Conservation (phyloP, 768 basidiomycete species). For the Calocybe gangraenosa region DNA sequence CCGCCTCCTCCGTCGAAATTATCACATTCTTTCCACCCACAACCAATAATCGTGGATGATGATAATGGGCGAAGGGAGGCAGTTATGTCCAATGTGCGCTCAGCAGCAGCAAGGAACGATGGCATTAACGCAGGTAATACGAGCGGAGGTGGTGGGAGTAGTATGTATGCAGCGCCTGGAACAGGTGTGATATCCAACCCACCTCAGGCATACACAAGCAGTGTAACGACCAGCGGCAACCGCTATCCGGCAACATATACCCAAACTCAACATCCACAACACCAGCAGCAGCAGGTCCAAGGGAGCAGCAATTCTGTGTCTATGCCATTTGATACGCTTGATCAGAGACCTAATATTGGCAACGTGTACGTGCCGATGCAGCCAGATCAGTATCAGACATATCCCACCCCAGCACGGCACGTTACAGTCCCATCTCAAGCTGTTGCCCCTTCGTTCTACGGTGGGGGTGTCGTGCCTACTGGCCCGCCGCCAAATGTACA, state of each 20-base stretch:
- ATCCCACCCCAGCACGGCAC: conserved; percentile 41
- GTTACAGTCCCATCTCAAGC: conserved; percentile 48
- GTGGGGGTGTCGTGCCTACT: conserved; percentile 49
- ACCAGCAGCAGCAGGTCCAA: conserved; percentile 34
- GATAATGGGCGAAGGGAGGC: conserved; percentile 54
- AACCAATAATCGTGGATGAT: conserved; percentile 64
- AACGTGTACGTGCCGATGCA: conserved; percentile 80
- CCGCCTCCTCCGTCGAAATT: conserved; percentile 63
- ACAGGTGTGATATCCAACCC: conserved; percentile 67
- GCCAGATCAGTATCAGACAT: conserved; percentile 70
- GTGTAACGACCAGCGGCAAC: conserved; percentile 47
- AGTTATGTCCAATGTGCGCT: conserved; percentile 78
- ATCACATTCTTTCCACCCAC: conserved; percentile 63
- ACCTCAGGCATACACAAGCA: conserved; percentile 64
- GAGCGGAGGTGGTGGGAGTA: conserved; percentile 26
- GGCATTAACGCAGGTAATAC: conserved; percentile 21
- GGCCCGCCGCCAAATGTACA: conserved; percentile 34
- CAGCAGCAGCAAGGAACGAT: conserved; percentile 51
- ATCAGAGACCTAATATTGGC: conserved; percentile 60
- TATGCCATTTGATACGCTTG: conserved; percentile 55
- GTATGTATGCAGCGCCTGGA: conserved; percentile 40
- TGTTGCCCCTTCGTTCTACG: conserved; percentile 67
- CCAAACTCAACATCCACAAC: conserved; percentile 33
- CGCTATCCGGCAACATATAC: conserved; percentile 59
- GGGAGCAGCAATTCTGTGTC: conserved; percentile 27